These are phyloP conservation scores for Golubevia pallescens DNA, from an alignment of 1,284 basidiomycete species.

Conservation along the genomic window DNA sequence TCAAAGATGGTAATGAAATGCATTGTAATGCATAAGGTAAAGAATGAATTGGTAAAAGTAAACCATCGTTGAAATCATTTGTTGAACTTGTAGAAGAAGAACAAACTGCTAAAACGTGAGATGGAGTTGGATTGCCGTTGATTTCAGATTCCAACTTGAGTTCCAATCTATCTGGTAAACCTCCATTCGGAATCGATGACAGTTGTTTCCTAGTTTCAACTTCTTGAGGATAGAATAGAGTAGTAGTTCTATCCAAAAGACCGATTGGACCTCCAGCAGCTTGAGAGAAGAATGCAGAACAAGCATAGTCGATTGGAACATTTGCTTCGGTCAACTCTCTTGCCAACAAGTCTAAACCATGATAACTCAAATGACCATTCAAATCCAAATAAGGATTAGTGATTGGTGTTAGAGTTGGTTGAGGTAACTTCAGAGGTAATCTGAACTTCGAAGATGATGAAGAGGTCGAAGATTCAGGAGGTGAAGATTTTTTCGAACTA, in stretches of 20 bases:
- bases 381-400: conserved; percentile 31
- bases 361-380: conserved; percentile 20
- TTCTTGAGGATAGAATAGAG: conserved; percentile 21
- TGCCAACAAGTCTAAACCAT: conserved; percentile 21
- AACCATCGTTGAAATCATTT: conserved; percentile 1
- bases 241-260: conserved; percentile 11
- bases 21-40: conserved; percentile 28
- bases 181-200: neutral
- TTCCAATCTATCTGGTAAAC: conserved; percentile 1
- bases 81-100: conserved; percentile 5
- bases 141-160: neutral
- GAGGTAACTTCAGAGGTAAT: conserved; percentile 25
- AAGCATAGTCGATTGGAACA: conserved; percentile 13
- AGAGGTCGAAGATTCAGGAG: too few species aligned
- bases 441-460: too few species aligned
- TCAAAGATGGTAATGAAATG: conserved; percentile 27
- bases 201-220: conserved; percentile 8
- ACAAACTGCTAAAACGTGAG: conserved; percentile 27
- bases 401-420: conserved; percentile 13
- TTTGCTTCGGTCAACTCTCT: conserved; percentile 10
- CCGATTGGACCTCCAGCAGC: conserved; percentile 5
- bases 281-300: conserved; percentile 3
- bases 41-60: conserved; percentile 22
- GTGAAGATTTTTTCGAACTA: too few species aligned
- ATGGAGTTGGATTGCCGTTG: conserved; percentile 10